Percentiles rank a stretch among this genome's conserved stretches.
phyloP scores from a whole-genome alignment of 192 early-diverging fungal genomes.

The Globomyces pollinis-pini region DNA sequence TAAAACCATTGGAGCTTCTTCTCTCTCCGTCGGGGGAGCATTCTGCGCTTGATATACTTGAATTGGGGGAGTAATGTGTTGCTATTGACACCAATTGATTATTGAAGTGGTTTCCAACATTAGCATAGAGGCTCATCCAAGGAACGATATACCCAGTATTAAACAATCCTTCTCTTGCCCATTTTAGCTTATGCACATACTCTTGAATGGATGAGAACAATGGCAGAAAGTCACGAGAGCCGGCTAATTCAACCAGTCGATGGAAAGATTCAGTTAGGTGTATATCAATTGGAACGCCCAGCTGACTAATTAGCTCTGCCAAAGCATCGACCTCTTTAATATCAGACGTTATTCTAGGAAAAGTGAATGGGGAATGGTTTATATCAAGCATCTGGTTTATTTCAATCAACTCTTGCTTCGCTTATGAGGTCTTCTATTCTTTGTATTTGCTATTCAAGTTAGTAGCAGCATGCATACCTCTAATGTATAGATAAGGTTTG shows the following conservation, averaged over 20 bases:
- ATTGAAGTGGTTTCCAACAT: neutral
- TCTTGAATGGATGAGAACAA: slow-evolving; percentile 17
- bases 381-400: no score
- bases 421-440: no score
- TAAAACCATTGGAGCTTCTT: neutral
- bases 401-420: no score
- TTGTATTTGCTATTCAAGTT: no score
- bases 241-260: slow-evolving; percentile 28
- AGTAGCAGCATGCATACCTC: no score
- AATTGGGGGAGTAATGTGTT: neutral
- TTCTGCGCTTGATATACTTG: neutral
- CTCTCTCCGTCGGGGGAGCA: neutral
- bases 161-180: slow-evolving; percentile 12
- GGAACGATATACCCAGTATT: slow-evolving; percentile 19
- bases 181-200: slow-evolving; percentile 16
- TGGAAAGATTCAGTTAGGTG: slow-evolving; percentile 23
- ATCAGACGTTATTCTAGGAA: slow-evolving; percentile 20
- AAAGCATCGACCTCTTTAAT: slow-evolving; percentile 23
- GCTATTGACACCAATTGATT: neutral
- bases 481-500: no score
- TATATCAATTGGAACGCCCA: slow-evolving; percentile 10
- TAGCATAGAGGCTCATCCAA: slow-evolving; percentile 9
- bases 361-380: no score
- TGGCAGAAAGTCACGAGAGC: slow-evolving; percentile 22
- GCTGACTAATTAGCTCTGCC: slow-evolving; percentile 15